A percentile compares a stretch with the other conserved stretches of the same genome.
Evolutionary conservation across 768 basidiomycete species (phyloP).

Genomic region (Polyporus arcularius): DNA sequence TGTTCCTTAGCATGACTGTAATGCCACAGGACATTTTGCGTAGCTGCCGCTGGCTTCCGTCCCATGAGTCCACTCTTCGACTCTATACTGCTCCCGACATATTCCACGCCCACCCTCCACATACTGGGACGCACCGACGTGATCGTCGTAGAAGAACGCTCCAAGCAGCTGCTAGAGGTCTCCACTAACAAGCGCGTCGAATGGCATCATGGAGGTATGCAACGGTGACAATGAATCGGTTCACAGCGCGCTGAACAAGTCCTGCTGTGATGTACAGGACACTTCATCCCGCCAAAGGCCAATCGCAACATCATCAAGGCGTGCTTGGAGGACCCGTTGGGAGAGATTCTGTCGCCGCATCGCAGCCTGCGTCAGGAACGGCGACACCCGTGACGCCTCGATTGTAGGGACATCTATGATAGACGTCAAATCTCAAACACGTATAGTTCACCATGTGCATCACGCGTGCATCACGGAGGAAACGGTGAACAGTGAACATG

Average conservation of each 20-base stretch:
- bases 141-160: constrained; percentile 71
- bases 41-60: constrained; percentile 75
- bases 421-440: no score
- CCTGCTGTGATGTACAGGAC: constrained; percentile 49
- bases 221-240: not conserved
- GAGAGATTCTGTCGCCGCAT: constrained; percentile 49
- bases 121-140: constrained; percentile 77
- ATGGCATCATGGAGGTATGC: constrained; percentile 77
- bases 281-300: constrained; percentile 80
- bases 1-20: no score
- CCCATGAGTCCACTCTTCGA: constrained; percentile 47
- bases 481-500: no score
- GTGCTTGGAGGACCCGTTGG: constrained; percentile 58
- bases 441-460: no score
- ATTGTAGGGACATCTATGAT: no score
- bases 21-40: constrained; percentile 56
- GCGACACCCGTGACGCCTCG: constrained; percentile 18
- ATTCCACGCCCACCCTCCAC: constrained; percentile 75
- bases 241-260: not conserved
- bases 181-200: constrained; percentile 66
- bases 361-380: constrained; percentile 47
- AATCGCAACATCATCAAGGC: constrained; percentile 67
- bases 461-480: no score
- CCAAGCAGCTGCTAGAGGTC: constrained; percentile 53
- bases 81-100: constrained; percentile 46